Percentiles rank a stretch among this genome's conserved stretches.
These are phyloP conservation scores for Biscutella laevigata DNA, from an alignment of 441 rosid species.

Conservation along the genomic window DNA sequence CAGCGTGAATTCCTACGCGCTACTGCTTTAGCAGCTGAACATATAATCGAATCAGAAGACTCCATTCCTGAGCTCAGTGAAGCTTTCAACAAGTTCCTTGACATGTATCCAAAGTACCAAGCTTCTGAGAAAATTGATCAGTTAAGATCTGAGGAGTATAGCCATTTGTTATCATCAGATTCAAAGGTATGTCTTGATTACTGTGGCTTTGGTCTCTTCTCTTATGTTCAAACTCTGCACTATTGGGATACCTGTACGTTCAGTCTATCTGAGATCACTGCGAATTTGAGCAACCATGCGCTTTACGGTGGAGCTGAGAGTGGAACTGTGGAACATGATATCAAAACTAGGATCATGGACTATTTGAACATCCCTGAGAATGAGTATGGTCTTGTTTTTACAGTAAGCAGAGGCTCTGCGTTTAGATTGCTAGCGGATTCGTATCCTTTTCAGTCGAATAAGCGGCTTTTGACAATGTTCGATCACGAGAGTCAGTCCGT, in stretches of 20 bases:
- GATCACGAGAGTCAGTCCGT: constrained; percentile 94
- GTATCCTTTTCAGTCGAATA: constrained; percentile 82
- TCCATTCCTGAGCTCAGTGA: constrained; percentile 54
- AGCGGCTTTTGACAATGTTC: constrained; percentile 81
- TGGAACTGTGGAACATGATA: constrained; percentile 83
- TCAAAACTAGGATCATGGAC: constrained; percentile 86
- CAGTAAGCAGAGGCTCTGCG: constrained; percentile 94
- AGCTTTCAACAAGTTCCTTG: constrained; percentile 65
- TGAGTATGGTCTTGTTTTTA: constrained; percentile 93
- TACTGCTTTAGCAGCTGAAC: constrained; percentile 72
- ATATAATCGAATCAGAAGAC: constrained; percentile 55
- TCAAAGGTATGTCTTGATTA: constrained; percentile 98
- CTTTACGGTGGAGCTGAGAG: constrained; percentile 88
- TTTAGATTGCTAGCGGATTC: constrained; percentile 81
- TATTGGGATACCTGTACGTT: constrained; percentile 93
- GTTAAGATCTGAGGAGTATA: constrained; percentile 70
- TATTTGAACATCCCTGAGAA: constrained; percentile 91
- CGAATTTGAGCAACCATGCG: constrained; percentile 92
- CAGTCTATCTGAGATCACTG: constrained; percentile 91
- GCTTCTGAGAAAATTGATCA: constrained; percentile 76
- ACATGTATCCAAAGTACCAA: constrained; percentile 78
- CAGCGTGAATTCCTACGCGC: constrained; percentile 88
- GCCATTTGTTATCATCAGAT: constrained; percentile 38
- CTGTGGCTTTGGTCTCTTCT: constrained; percentile 93
- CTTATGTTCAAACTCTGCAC: constrained; percentile 74